A percentile compares a stretch with the other conserved stretches of the same genome.
Conservation (phyloP, 2,329 filamentous ascomycete genomes). For the Zasmidium citrigriseum region DNA sequence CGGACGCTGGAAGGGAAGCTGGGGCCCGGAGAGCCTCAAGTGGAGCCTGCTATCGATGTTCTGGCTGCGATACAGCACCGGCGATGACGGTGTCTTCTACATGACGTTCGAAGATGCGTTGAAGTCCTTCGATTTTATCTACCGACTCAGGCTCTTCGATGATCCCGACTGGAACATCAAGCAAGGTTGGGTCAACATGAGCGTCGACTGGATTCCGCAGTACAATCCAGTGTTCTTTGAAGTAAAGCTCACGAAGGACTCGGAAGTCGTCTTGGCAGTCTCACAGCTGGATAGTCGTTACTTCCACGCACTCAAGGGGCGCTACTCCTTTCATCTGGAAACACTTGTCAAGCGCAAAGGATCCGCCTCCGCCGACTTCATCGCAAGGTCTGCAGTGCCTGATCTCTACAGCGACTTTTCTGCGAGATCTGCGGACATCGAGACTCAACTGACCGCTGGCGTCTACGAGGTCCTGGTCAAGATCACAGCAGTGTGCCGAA, state of each 20-base stretch:
- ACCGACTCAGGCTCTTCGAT: constrained; percentile 1
- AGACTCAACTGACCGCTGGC: background rate
- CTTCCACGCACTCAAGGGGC: background rate
- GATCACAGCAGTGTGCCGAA: background rate
- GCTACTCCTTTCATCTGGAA: constrained; percentile 1
- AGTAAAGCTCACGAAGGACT: background rate
- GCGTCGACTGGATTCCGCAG: constrained; percentile 1
- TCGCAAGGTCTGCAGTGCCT: background rate
- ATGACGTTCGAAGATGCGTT: constrained; percentile 59
- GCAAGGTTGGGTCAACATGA: background rate
- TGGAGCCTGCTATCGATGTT: constrained; percentile 65
- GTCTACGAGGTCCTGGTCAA: constrained; percentile 7
- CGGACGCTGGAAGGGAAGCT: constrained; percentile 71
- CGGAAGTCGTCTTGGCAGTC: constrained; percentile 5
- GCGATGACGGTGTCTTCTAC: constrained; percentile 49
- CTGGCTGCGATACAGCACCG: constrained; percentile 54
- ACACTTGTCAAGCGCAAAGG: background rate
- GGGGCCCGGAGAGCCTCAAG: constrained; percentile 74
- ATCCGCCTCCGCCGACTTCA: background rate
- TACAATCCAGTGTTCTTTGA: constrained; percentile 4
- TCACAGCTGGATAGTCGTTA: constrained; percentile 5
- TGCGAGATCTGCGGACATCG: background rate
- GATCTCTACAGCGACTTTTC: background rate
- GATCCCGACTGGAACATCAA: background rate
- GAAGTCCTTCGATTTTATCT: constrained; percentile 27